Base-by-base conservation (phyloP, 192 early-diverging fungal species). In the Coemansia sp. region DNA sequence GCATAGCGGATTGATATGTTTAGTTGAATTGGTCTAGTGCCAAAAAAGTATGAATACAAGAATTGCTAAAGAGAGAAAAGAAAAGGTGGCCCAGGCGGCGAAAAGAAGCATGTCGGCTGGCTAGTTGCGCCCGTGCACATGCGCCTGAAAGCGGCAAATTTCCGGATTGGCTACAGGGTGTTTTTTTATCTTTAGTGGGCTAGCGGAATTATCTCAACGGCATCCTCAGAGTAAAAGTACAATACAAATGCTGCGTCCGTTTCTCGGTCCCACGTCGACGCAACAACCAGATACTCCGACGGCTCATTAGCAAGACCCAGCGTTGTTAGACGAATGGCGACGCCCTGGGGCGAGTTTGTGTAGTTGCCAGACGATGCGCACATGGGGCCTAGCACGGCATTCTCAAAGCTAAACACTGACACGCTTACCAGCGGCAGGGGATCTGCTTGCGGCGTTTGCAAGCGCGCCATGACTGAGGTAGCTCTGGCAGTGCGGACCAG, bases 401-500 rank as follows among this genome's bases (percentile, higher is more conserved):
- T 57, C 36, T 68, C 68, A 31, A 67, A 73, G 64, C 88, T 88
- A 73, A 90, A 92, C 18, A 94, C 73, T 6, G 90, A 88, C 18
- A 93, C 81, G 71, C 91, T 93, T 47, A 86, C 85, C 13, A 89
- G 84, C 10, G 93, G 93, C 41, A 87, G 85, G 9, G 88, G 82
- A 9, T 88, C 84, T 2, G 89, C 88, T 9, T 87, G 80, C 34
- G 88, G 86, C 9, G 91, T 88, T 69, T 93, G 92, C 38, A 94
- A 71, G 20, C 93, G 87, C 22, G 89, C 86, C 85, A 87, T 83
- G 18, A 94, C 72, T 1, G 73, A 81, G 1, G 90, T 92, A 72
- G 87, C 69, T 53, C 84, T 84, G 3, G 78, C 72, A 9, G 90
- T 75, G 16, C 87, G 82, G 33, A 94, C 80, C 10, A 87, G 76